Evolutionary conservation across 176 grass and related monocot genomes (phyloP).

Genomic region (Aegilops sharonensis): DNA sequence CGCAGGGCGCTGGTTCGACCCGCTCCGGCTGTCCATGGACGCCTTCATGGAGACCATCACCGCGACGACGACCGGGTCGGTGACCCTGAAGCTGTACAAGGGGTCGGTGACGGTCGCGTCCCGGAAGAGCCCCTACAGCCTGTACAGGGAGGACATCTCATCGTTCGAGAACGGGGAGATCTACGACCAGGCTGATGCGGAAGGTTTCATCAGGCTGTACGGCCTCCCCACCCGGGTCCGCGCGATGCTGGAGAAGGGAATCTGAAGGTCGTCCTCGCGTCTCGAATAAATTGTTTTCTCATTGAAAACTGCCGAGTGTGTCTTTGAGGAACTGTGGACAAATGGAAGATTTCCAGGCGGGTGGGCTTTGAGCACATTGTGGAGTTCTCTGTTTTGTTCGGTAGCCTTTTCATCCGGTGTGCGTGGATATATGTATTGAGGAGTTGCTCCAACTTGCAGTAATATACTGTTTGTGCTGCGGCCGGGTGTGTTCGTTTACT

Average conservation of each 20-base stretch:
- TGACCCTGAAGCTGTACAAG: slow-evolving; percentile 90
- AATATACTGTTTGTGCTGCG: not conserved
- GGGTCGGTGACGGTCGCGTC: slow-evolving; percentile 52
- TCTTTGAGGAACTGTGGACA: not conserved
- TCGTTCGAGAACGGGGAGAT: slow-evolving; percentile 89
- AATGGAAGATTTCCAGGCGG: not conserved
- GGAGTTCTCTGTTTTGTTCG: not conserved
- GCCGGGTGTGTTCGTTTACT: no score
- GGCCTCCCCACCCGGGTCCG: slow-evolving; percentile 73
- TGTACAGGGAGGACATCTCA: slow-evolving; percentile 92
- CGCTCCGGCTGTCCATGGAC: slow-evolving; percentile 62
- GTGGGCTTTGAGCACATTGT: not conserved
- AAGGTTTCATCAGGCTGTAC: slow-evolving; percentile 84
- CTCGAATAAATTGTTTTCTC: not conserved
- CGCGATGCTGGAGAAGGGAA: slow-evolving; percentile 70
- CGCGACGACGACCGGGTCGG: slow-evolving; percentile 50
- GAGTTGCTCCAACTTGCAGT: not conserved
- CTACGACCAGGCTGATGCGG: slow-evolving; percentile 80
- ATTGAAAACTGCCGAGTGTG: not conserved
- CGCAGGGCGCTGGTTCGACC: slow-evolving; percentile 81
- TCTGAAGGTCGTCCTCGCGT: slow-evolving; percentile 19
- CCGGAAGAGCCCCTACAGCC: slow-evolving; percentile 67
- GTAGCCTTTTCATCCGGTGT: not conserved
- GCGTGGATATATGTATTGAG: not conserved
- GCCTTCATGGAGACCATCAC: slow-evolving; percentile 73